Conservation (phyloP, 179 eudicot species). For the Spinacia oleracea region DNA sequence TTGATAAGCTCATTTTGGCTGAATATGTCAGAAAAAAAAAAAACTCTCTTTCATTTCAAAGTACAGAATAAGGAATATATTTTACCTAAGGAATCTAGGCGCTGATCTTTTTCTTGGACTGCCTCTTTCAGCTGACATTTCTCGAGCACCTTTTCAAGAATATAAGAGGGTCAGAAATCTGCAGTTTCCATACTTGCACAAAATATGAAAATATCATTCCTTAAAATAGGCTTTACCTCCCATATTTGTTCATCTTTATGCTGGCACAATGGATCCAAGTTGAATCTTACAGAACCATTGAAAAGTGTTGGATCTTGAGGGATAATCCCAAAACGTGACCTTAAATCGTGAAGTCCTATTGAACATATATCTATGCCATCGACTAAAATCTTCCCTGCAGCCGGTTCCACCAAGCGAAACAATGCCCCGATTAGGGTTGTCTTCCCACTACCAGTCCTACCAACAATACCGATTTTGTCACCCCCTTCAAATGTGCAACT, state of each 20-base stretch:
- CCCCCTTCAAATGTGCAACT: conserved; percentile 55
- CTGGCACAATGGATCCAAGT: conserved; percentile 55
- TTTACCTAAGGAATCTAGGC: conserved; percentile 53
- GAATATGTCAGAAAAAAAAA: not conserved
- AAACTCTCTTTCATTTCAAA: not conserved
- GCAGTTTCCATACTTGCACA: too few relatives aligned
- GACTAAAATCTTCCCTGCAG: conserved; percentile 41
- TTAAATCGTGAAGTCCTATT: conserved; percentile 54
- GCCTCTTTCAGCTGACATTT: conserved; percentile 51
- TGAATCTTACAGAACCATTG: conserved; percentile 49
- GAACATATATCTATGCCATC: conserved; percentile 52
- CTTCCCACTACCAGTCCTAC: conserved; percentile 23
- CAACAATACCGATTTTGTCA: conserved; percentile 22
- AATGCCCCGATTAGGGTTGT: conserved; percentile 33
- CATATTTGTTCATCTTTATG: conserved; percentile 56
- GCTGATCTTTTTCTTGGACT: conserved; percentile 47
- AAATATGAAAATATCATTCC: not conserved
- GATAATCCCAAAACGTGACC: conserved; percentile 52
- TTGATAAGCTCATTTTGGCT: not conserved
- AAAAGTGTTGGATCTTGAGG: conserved; percentile 69
- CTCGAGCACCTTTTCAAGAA: conserved; percentile 39
- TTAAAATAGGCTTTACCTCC: conserved; percentile 38
- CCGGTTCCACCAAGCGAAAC: conserved; percentile 60
- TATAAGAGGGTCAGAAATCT: too few relatives aligned
- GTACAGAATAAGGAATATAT: not conserved